A percentile compares a stretch with the other conserved stretches of the same genome.
Conservation (phyloP, 768 basidiomycete species). For the Rhodotorula kratochvilovae region DNA sequence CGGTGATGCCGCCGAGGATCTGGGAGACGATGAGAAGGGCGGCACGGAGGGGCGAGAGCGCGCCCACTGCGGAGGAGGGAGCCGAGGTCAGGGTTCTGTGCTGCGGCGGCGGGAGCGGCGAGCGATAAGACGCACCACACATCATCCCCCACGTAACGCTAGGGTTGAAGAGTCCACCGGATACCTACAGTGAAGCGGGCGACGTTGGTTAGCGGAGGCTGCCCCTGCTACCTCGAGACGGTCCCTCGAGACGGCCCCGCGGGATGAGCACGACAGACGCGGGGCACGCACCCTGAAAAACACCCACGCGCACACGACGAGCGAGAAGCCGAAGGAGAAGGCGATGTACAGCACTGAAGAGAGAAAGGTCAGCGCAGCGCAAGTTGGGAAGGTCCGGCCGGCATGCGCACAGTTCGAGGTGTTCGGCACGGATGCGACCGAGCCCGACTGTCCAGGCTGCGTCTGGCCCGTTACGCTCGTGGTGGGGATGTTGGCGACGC, state of each 20-base stretch:
- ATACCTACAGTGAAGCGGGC: too few relatives aligned
- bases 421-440: constrained; percentile 21
- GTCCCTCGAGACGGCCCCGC: too few relatives aligned
- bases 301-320: constrained; percentile 31
- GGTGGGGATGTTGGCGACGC: constrained; percentile 13
- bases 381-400: neutral
- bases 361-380: neutral
- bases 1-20: constrained; percentile 37
- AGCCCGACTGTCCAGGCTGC: constrained; percentile 10
- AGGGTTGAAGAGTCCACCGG: constrained; percentile 24
- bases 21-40: constrained; percentile 34
- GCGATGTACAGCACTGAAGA: constrained; percentile 38
- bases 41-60: constrained; percentile 26
- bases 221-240: too few relatives aligned
- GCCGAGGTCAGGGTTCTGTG: too few relatives aligned
- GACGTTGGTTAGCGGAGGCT: too few relatives aligned
- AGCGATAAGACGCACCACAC: neutral
- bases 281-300: constrained; percentile 12
- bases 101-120: too few relatives aligned
- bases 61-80: constrained; percentile 26
- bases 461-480: constrained; percentile 18
- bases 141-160: constrained; percentile 32
- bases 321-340: constrained; percentile 36
- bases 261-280: too few relatives aligned
- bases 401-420: constrained; percentile 19